These are phyloP conservation scores for Pichia sp. DNA, from an alignment of 1,139 yeast species.

Conservation along the genomic window DNA sequence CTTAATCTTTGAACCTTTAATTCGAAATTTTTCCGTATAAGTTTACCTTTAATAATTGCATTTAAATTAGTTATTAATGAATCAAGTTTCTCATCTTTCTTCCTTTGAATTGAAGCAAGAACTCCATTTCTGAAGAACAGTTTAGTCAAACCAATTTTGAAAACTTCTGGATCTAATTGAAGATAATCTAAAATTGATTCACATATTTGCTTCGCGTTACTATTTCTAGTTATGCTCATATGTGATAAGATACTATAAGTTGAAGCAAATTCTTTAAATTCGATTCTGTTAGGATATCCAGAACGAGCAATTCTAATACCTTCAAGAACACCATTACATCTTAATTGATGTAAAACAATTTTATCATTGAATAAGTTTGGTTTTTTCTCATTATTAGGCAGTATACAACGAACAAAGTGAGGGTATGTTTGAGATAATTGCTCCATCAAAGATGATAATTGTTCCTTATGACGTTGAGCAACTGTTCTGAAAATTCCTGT, in stretches of 20 bases:
- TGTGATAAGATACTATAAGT: slow-evolving; percentile 59
- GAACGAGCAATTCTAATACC: slow-evolving; percentile 96
- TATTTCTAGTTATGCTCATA: slow-evolving; percentile 4
- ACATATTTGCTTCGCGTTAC: slow-evolving; percentile 54
- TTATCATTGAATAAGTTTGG: slow-evolving; percentile 67
- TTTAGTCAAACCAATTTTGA: slow-evolving; percentile 78
- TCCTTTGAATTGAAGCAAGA: slow-evolving; percentile 75
- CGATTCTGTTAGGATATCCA: slow-evolving; percentile 90
- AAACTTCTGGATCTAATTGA: slow-evolving; percentile 54
- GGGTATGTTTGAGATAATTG: slow-evolving; percentile 82
- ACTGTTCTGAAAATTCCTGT: slow-evolving; percentile 63
- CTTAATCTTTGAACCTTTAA: slow-evolving; percentile 52
- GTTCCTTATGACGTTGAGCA: slow-evolving; percentile 81
- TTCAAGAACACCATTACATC: slow-evolving; percentile 97
- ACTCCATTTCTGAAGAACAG: slow-evolving; percentile 93
- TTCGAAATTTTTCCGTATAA: slow-evolving; percentile 47
- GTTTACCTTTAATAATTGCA: slow-evolving; percentile 57
- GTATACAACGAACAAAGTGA: slow-evolving; percentile 91
- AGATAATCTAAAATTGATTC: slow-evolving; percentile 58
- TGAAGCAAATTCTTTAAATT: slow-evolving; percentile 69
- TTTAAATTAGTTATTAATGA: slow-evolving; percentile 56
- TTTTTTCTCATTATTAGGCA: slow-evolving; percentile 75
- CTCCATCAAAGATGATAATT: slow-evolving; percentile 61
- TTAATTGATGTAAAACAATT: slow-evolving; percentile 77
- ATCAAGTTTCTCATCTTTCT: slow-evolving; percentile 61